These are phyloP conservation scores for Acer negundo DNA, from an alignment of 345 rosid genomes.

Conservation along the genomic window DNA sequence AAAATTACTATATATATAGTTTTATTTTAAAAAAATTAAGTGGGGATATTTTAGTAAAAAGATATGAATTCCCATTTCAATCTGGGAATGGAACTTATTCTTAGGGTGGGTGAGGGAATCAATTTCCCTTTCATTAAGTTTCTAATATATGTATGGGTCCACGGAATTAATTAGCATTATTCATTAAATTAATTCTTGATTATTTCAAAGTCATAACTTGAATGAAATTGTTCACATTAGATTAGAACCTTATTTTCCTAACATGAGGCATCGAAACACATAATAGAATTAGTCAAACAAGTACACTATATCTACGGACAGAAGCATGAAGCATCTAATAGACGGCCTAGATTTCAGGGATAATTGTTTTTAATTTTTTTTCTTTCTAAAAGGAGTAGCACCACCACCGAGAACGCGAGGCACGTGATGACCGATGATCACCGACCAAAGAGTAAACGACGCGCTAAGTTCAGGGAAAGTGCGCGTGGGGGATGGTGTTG, in stretches of 20 bases:
- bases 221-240: neutral
- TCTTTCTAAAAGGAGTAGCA: neutral
- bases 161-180: too few relatives aligned
- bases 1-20: too few relatives aligned
- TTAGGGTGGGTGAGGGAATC: too few relatives aligned
- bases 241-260: neutral
- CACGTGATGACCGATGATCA: slow-evolving; percentile 10
- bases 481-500: neutral
- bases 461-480: neutral
- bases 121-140: too few relatives aligned
- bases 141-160: too few relatives aligned
- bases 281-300: neutral
- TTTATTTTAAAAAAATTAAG: too few relatives aligned
- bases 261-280: neutral
- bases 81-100: too few relatives aligned
- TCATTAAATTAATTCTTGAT: neutral
- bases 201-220: neutral
- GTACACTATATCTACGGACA: neutral
- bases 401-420: neutral
- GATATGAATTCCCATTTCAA: too few relatives aligned
- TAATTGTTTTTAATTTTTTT: neutral
- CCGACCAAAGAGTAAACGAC: neutral
- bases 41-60: too few relatives aligned
- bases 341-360: neutral
- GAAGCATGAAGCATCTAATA: neutral